A percentile compares a stretch with the other conserved stretches of the same genome.
phyloP scores from a whole-genome alignment of 441 rosid genomes.

The Raphanus hybrid region DNA sequence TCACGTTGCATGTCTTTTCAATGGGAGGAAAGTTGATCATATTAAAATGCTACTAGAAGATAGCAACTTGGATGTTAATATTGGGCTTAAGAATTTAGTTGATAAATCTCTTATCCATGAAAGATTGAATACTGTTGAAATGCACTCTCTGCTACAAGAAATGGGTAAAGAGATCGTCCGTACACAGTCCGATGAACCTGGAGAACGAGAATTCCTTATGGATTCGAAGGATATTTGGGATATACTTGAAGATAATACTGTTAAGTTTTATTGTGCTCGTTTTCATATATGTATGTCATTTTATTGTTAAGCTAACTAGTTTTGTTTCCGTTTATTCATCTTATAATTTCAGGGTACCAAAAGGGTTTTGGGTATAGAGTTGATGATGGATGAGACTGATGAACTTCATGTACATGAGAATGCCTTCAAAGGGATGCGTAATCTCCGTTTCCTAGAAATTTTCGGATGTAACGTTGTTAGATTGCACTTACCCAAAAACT shows the following conservation, averaged over 20 bases:
- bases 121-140: not conserved
- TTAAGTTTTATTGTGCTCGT: not conserved
- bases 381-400: not conserved
- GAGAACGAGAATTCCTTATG: not conserved
- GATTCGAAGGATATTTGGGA: not conserved
- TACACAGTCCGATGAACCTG: not conserved
- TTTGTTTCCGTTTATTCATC: not conserved
- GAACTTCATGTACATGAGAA: not conserved
- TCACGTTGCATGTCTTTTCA: not conserved
- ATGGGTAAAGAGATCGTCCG: not conserved
- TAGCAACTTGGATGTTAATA: not conserved
- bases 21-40: not conserved
- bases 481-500: not conserved
- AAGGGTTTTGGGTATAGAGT: constrained; percentile 16
- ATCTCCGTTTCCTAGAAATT: constrained; percentile 7
- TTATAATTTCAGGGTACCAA: constrained; percentile 15
- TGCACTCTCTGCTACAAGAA: not conserved
- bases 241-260: not conserved
- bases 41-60: not conserved
- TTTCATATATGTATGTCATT: not conserved
- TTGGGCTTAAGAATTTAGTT: not conserved
- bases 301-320: not conserved
- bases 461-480: not conserved
- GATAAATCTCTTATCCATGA: not conserved
- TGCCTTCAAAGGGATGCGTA: constrained; percentile 12